Evolutionary conservation across 2,329 filamentous ascomycete species (phyloP).

Genomic region (Sporothrix brasiliensis): DNA sequence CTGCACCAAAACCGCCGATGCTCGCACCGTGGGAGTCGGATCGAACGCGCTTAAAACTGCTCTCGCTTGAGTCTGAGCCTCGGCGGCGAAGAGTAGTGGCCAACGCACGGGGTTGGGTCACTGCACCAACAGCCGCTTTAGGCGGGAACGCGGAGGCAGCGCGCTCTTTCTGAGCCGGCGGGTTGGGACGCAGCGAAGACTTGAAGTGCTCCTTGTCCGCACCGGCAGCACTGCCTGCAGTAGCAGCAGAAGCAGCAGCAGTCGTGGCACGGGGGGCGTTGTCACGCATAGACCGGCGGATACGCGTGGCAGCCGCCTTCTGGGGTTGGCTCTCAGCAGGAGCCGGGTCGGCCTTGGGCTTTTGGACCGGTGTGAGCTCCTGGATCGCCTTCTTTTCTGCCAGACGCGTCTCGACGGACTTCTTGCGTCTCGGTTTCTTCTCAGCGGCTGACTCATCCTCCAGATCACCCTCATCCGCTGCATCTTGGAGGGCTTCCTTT

Average conservation of each 20-base stretch:
- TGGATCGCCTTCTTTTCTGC: conserved; percentile 47
- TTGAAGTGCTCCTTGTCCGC: background rate
- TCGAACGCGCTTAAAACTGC: conserved; percentile 72
- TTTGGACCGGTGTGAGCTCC: conserved; percentile 36
- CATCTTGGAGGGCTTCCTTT: conserved; percentile 58
- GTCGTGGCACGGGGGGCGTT: background rate
- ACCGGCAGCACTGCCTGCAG: background rate
- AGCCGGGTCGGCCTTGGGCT: conserved; percentile 39
- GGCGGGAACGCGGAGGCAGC: background rate
- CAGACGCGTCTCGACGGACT: conserved; percentile 48
- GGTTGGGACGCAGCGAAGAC: background rate
- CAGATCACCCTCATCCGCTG: conserved; percentile 52
- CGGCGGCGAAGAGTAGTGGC: conserved; percentile 53
- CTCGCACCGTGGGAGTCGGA: background rate
- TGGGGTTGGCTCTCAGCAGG: background rate
- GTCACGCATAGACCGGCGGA: conserved; percentile 28
- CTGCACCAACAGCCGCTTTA: conserved; percentile 22
- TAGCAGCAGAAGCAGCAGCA: background rate
- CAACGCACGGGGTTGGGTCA: conserved; percentile 10
- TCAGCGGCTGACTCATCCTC: conserved; percentile 45
- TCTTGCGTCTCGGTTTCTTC: conserved; percentile 47
- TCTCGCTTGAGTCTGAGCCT: conserved; percentile 70
- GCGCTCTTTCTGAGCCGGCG: conserved; percentile 11
- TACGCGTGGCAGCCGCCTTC: conserved; percentile 34
- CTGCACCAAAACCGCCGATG: background rate